A percentile compares a stretch with the other conserved stretches of the same genome.
These are phyloP conservation scores for Sanghuangporus sanghuang DNA, from an alignment of 1,284 basidiomycete genomes.

Conservation along the genomic window DNA sequence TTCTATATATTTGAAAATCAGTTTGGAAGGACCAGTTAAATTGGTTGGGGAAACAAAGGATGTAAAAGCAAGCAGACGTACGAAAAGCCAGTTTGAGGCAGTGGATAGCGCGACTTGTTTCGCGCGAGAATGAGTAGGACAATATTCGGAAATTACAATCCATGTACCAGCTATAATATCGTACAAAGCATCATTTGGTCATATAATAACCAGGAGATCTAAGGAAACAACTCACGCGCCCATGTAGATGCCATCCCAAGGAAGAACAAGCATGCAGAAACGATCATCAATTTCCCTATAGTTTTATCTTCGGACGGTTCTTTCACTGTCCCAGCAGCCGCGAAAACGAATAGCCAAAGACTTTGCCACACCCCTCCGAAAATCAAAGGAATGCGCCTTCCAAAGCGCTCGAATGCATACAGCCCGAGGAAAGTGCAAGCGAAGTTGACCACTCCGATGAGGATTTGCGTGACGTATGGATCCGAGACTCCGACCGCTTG, in stretches of 20 bases:
- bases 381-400: constrained; percentile 58
- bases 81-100: constrained; percentile 59
- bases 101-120: constrained; percentile 77
- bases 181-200: not conserved
- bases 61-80: not conserved
- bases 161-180: constrained; percentile 47
- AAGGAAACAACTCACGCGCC: constrained; percentile 39
- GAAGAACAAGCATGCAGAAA: constrained; percentile 77
- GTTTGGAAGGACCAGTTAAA: not conserved
- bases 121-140: constrained; percentile 69
- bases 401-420: constrained; percentile 23
- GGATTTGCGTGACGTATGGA: constrained; percentile 69
- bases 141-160: constrained; percentile 76
- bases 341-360: constrained; percentile 76
- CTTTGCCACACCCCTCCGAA: constrained; percentile 71
- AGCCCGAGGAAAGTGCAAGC: constrained; percentile 49
- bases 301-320: constrained; percentile 42
- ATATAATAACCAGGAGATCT: not conserved
- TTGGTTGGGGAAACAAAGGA: not conserved
- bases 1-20: constrained; percentile 33
- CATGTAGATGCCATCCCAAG: constrained; percentile 74
- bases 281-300: constrained; percentile 68
- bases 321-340: constrained; percentile 65
- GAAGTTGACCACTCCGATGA: constrained; percentile 68
- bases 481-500: constrained; percentile 60